Evolutionary conservation across 106 monocot species (phyloP).

Genomic region (Posidonia australis): DNA sequence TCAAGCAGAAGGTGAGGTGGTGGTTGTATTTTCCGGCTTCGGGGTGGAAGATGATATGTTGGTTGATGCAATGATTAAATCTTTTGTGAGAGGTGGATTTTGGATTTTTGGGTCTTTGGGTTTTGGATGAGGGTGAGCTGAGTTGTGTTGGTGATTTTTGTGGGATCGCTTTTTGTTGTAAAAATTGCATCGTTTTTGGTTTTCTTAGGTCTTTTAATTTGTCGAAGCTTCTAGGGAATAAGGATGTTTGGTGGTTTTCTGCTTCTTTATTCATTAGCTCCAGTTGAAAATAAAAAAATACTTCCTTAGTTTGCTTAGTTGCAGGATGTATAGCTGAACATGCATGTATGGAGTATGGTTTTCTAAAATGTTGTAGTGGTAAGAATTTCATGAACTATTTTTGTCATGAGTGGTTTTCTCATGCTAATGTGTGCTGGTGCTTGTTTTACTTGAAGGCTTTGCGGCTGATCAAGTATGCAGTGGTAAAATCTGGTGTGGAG

Average conservation of each 20-base stretch:
- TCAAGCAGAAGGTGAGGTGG: constrained; percentile 77
- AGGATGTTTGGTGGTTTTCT: neutral
- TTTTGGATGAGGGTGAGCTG: too few relatives aligned
- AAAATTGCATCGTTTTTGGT: neutral
- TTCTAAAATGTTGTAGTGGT: neutral
- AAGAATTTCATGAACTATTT: neutral
- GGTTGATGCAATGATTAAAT: too few relatives aligned
- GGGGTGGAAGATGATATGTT: neutral
- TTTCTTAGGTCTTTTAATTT: neutral
- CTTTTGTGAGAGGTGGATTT: neutral
- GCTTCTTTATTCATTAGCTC: too few relatives aligned
- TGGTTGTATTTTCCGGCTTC: neutral
- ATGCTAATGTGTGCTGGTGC: neutral
- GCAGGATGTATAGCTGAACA: too few relatives aligned
- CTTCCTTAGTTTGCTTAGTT: too few relatives aligned
- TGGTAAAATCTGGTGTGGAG: constrained; percentile 81
- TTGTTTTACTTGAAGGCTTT: constrained; percentile 36
- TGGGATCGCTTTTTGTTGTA: neutral
- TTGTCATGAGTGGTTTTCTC: too few relatives aligned
- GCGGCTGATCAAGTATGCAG: constrained; percentile 79
- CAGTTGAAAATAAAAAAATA: too few relatives aligned
- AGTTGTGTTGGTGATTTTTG: neutral
- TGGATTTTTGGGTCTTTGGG: too few relatives aligned
- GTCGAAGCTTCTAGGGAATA: neutral
- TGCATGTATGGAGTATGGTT: too few relatives aligned